Base-by-base conservation (phyloP, 2,329 filamentous ascomycete species). In the Neonectria neomacrospora region DNA sequence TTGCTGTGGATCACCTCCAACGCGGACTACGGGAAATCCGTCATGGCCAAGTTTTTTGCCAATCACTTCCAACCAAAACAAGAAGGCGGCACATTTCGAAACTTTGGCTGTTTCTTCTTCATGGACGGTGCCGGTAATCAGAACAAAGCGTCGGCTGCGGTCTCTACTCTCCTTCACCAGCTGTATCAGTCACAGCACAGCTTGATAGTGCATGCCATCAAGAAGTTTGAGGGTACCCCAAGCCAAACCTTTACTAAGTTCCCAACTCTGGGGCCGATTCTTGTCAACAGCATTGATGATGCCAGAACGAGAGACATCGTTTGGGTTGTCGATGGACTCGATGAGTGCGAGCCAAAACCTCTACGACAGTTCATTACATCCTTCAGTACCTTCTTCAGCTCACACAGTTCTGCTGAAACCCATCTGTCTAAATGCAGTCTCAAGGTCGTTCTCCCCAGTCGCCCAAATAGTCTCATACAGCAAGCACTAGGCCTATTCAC, bases 21-120 rank as follows among this genome's bases (percentile, higher is more conserved):
- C 20, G 34, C 52, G 14, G 52, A 37, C 7, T 54, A 37, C n/a
- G 52, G 52, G 28, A 54, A 54, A 42, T 42, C 39, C 3, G 39
- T 42, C 8, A 18, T 42, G 16, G 18, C 39, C 18, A 42, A 42
- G 18, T 42, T 42, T 9, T 6, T 42, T 42, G 39, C 22, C 7
- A 42, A 42, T 20, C 39, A 42, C 39, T 42, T 42, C n/a, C 39
- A 42, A 12, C 6, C 7, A 5, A 42, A 42, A 42, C 8, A 9
- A 42, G 39, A 42, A 9, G 39, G n/a, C 16, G 18, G 37, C 18
- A 14, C 10, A 14, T 11, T 11, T 14, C 37, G 12, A 5, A 42
- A 22, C 8, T 20, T 42, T 8, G 39, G 39, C 2, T 42, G 3
- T 14, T 42, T 42, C 18, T 42, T 42, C 39, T 42, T 42, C 18